Percentiles rank a stretch among this genome's conserved stretches.
phyloP scores from a whole-genome alignment of 768 basidiomycete species.

The Rhizopogon sp. region DNA sequence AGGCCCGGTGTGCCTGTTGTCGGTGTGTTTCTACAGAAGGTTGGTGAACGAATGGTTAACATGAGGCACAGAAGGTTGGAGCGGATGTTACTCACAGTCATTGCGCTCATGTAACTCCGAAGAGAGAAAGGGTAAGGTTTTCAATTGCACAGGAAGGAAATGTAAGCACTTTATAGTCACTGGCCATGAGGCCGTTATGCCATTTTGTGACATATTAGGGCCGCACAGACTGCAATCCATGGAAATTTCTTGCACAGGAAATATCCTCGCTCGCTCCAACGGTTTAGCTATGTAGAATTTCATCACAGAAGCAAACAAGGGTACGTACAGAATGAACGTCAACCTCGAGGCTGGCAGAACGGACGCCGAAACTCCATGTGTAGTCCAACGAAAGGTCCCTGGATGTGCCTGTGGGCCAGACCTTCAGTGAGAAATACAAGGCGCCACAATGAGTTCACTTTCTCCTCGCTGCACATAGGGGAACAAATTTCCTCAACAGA shows the following conservation, averaged over 20 bases:
- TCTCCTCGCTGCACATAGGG: neutral
- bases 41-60: neutral
- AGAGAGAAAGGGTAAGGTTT: neutral
- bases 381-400: neutral
- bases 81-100: neutral
- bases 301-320: neutral
- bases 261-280: neutral
- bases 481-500: neutral
- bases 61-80: neutral
- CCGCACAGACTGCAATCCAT: neutral
- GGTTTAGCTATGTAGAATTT: neutral
- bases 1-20: neutral
- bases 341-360: neutral
- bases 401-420: neutral
- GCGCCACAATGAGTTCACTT: neutral
- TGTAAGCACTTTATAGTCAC: neutral
- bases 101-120: neutral
- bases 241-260: slow-evolving; percentile 1
- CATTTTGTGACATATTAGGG: neutral
- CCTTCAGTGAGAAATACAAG: neutral
- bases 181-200: neutral
- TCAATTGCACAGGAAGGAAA: neutral
- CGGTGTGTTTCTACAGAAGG: neutral
- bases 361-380: neutral
- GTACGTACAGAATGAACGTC: neutral